Conservation (phyloP, 1,139 yeast species). For the Ogataea hybrid region DNA sequence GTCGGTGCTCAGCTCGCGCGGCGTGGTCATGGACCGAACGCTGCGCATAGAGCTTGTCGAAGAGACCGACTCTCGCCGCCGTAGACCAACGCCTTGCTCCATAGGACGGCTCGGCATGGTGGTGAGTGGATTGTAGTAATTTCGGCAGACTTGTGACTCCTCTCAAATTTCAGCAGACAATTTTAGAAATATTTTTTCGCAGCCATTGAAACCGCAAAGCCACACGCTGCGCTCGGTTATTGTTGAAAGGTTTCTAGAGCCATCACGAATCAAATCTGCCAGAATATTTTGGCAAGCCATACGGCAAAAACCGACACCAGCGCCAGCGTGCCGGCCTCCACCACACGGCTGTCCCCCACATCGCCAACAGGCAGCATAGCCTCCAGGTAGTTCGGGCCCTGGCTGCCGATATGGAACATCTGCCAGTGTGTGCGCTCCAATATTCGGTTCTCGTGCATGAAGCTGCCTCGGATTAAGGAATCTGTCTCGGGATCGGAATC, state of each 20-base stretch:
- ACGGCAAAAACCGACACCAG: constrained; percentile 9
- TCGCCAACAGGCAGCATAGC: constrained; percentile 20
- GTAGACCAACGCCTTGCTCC: background rate
- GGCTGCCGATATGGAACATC: constrained; percentile 17
- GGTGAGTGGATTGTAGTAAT: background rate
- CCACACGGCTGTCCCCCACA: constrained; percentile 8
- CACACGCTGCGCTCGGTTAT: constrained; percentile 3
- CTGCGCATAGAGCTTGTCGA: constrained; percentile 30
- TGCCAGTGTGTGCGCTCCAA: constrained; percentile 17
- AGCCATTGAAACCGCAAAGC: constrained; percentile 5
- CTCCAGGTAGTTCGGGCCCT: constrained; percentile 12
- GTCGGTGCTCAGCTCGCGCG: constrained; percentile 42
- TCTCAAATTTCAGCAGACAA: constrained; percentile 1
- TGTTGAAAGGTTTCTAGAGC: background rate
- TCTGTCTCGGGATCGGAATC: constrained; percentile 11
- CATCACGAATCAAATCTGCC: constrained; percentile 4
- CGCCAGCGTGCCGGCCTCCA: constrained; percentile 18
- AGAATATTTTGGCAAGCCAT: constrained; percentile 10
- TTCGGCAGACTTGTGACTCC: background rate
- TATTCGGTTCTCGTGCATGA: constrained; percentile 24
- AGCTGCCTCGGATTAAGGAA: constrained; percentile 14
- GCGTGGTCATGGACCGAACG: constrained; percentile 14
- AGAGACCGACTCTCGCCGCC: constrained; percentile 37
- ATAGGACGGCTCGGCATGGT: background rate
- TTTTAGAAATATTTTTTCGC: constrained; percentile 6